Base-by-base conservation (phyloP, 106 monocot species). In the Dactylorhiza incarnata region DNA sequence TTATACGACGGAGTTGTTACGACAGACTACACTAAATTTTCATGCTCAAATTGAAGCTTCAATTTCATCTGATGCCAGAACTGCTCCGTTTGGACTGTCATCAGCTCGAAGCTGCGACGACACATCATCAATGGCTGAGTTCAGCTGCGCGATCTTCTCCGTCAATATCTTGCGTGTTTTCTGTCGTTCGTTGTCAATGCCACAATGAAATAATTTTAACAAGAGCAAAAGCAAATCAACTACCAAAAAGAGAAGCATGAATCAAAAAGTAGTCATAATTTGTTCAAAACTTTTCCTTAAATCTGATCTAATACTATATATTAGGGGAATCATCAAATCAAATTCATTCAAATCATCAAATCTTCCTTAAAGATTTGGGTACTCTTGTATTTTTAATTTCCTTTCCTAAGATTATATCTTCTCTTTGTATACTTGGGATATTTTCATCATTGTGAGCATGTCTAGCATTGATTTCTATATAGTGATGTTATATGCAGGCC, bases 71-170 rank as follows among this genome's bases (percentile, higher is more conserved):
- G 84, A 66, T 47, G 84, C 78, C 10, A 80, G 82, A 61, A 87
- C 84, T 19, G 79, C 81, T 62, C 86, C 89, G 72, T 90, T 93
- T 16, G 83, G 81, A n/a, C 25, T 77, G 75, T 89, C 86, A 20
- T 89, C 85, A 13, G 85, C 83, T 61, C 87, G 84, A 7, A 92
- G 85, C 83, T 92, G 86, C 54, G 92, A 83, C 3, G 92, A 92
- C 14, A 89, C 89, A 56, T 83, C 87, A 73, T 92, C 92, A 20
- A 89, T 89, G 56, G 92, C 92, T 1, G 84, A 82, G 55, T 92
- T 92, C 53, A 92, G 75, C 58, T 92, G 92, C 29, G 84, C 92
- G 53, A 92, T 92, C 79, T 92, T 92, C 74, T 89, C 79, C 7
- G 86, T 65, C 48, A 92, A 55, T 50, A 89, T 78, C 79, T 87